A percentile compares a stretch with the other conserved stretches of the same genome.
phyloP scores from a whole-genome alignment of 176 grass and related monocot species.

The barley (Hordeum vulgare) region MorexV3_pseudomolecules_assembly NC_058520.1:560856966-560857465 shows the following conservation, averaged over 20 bases:
- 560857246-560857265: slow-evolving; percentile 75
- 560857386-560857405: no score
- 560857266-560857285: slow-evolving; percentile 68
- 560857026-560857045: neutral
- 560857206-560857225: slow-evolving; percentile 77
- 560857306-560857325: slow-evolving; percentile 19
- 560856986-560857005: neutral
- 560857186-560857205: slow-evolving; percentile 63
- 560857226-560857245: slow-evolving; percentile 57
- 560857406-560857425: no score
- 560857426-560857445: no score
- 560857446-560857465: no score
- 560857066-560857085: neutral
- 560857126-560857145: no score
- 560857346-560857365: neutral
- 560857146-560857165: neutral
- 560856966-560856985: neutral
- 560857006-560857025: no score
- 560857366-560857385: no score
- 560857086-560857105: neutral
- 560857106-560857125: neutral
- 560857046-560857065: neutral
- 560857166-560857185: slow-evolving; percentile 35
- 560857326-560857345: slow-evolving; percentile 23
- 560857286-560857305: slow-evolving; percentile 45